Evolutionary conservation across 805 yeast genomes (phyloP), one percentile per base, ranked within the genome.

Genomic region (Ogataea pignaliae): DNA sequence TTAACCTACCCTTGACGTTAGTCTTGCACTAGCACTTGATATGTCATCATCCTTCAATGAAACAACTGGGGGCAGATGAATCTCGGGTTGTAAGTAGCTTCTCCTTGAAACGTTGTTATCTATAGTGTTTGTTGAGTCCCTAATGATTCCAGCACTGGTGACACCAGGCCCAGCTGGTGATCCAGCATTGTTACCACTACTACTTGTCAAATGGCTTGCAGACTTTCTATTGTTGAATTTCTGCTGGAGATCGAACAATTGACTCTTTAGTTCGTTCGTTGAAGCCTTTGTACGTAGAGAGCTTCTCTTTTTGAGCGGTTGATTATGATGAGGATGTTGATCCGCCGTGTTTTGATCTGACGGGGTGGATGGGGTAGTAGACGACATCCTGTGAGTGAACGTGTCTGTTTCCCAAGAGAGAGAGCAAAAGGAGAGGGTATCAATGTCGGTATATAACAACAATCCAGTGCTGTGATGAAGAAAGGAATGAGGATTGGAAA

Each of bases 191-290:
- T 21, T 21, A 7, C 26, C 26, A 21, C 7, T 21, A 21, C 7
- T 21, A 21, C 26, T 7, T 21, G 26, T 21, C 14, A 30, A n/a
- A 29, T 34, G 40, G 16, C 39, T 18, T 16, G 42, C 50, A 2
- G 51, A 36, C 14, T 43, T 53, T 31, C 49, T 48, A 29, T 41
- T 54, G 21, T 43, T 44, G 34, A 57, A 39, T 31, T 54, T 58
- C 40, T 63, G 64, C 55, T 73, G 76, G 17, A 73, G 60, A 42
- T 72, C 75, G 17, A 66, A 64, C 10, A 73, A 57, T 53, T 73
- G 77, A 28, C 63, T 56, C 50, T 68, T 69, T 49, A 70, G 58
- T 39, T 68, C 71, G 34, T 60, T 52, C 11, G 68, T 53, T 4
- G 68, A 50, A 37, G 42, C 29, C 53, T 46, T 47, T 17, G 38